phyloP scores from a whole-genome alignment of 768 basidiomycete genomes.

The Russula griseocarnosa region DNA sequence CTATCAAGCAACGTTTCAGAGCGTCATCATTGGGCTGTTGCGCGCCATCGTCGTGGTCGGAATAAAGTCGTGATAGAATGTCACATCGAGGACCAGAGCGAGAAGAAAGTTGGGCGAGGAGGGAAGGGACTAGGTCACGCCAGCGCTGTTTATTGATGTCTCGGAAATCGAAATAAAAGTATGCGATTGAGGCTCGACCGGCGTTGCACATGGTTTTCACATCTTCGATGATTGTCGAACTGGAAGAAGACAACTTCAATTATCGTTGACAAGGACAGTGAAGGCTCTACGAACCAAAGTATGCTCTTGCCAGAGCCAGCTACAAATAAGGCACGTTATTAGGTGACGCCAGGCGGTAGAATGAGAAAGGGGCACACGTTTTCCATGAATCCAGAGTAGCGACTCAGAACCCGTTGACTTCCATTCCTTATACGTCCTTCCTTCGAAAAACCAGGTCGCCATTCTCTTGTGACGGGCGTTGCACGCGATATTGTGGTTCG shows the following conservation, averaged over 20 bases:
- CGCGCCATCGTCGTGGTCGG: background rate
- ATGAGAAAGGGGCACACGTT: background rate
- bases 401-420: background rate
- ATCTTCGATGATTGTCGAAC: slow-evolving; percentile 7
- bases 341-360: background rate
- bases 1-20: background rate
- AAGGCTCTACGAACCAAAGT: slow-evolving; percentile 5
- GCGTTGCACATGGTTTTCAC: background rate
- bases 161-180: slow-evolving; percentile 10
- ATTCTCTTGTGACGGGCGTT: background rate
- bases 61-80: background rate
- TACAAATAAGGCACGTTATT: background rate
- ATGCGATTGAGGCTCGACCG: background rate
- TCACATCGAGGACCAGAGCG: background rate
- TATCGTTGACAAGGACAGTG: background rate
- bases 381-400: slow-evolving; percentile 10
- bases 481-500: background rate
- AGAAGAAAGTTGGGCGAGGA: slow-evolving; percentile 4
- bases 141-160: background rate
- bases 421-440: background rate
- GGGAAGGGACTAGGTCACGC: slow-evolving; percentile 3
- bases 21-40: background rate
- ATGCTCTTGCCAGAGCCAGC: slow-evolving; percentile 16
- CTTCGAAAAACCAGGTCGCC: slow-evolving; percentile 8
- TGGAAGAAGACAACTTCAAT: background rate